Conservation (phyloP, 768 basidiomycete species). For the Dictyophora rubrovolvata region DNA sequence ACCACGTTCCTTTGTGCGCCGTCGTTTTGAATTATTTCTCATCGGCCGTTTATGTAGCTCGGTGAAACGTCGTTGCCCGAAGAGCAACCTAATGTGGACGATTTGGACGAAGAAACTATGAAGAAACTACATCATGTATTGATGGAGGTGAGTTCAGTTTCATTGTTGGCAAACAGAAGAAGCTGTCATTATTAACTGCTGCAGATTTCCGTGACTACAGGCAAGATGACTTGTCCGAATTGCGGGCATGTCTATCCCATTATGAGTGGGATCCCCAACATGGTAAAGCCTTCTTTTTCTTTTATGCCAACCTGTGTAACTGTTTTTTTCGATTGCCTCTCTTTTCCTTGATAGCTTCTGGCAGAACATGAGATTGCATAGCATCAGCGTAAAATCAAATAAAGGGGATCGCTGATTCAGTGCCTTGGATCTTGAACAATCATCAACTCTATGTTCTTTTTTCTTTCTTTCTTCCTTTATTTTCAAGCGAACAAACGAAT, state of each 20-base stretch:
- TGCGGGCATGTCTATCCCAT: slow-evolving; percentile 87
- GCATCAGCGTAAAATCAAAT: slow-evolving; percentile 10
- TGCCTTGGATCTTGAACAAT: too few relatives aligned
- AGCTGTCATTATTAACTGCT: not conserved
- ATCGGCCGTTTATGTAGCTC: slow-evolving; percentile 40
- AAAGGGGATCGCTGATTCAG: not conserved
- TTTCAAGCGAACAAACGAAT: too few relatives aligned
- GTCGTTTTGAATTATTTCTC: not conserved
- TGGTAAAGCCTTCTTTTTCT: slow-evolving; percentile 44
- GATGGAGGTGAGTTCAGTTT: slow-evolving; percentile 58
- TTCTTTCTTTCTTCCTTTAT: slow-evolving; percentile 12
- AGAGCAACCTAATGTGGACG: slow-evolving; percentile 50
- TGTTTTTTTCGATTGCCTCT: not conserved
- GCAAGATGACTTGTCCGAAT: slow-evolving; percentile 85
- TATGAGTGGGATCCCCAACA: slow-evolving; percentile 93
- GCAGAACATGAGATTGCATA: slow-evolving; percentile 85
- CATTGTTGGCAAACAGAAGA: not conserved
- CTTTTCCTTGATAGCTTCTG: slow-evolving; percentile 46
- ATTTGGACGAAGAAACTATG: slow-evolving; percentile 74
- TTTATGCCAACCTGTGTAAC: not conserved
- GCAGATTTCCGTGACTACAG: slow-evolving; percentile 88
- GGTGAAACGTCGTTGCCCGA: slow-evolving; percentile 76
- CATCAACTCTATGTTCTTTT: slow-evolving; percentile 19
- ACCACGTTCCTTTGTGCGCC: not conserved
- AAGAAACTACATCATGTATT: slow-evolving; percentile 83